Evolutionary conservation across 1,139 yeast species (phyloP).

Genomic region (Pneumocystis wakefieldiae): DNA sequence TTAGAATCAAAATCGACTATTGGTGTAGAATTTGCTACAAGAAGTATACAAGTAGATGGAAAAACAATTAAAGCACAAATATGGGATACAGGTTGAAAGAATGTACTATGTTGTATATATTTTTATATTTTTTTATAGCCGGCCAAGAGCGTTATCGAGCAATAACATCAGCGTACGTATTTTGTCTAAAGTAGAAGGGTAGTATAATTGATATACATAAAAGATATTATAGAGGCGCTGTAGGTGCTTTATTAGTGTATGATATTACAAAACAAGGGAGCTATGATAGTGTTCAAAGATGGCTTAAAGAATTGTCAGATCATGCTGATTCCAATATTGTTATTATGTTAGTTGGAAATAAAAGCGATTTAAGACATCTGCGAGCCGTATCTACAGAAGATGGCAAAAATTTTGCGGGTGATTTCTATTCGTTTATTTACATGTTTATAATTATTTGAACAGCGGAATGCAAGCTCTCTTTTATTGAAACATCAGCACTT

Average conservation of each 20-base stretch:
- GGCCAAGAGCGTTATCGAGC: constrained; percentile 62
- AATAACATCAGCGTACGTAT: constrained; percentile 51
- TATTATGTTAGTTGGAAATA: constrained; percentile 91
- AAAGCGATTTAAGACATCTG: constrained; percentile 86
- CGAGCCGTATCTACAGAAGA: constrained; percentile 97
- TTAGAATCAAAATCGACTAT: constrained; percentile 88
- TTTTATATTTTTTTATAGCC: background rate
- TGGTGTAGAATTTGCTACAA: constrained; percentile 95
- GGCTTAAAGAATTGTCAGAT: constrained; percentile 90
- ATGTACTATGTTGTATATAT: background rate
- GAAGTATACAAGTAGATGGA: constrained; percentile 88
- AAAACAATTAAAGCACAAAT: constrained; percentile 93
- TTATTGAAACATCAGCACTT: constrained; percentile 94
- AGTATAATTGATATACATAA: background rate
- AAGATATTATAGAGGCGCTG: constrained; percentile 91
- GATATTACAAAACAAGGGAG: constrained; percentile 88
- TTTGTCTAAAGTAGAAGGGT: background rate
- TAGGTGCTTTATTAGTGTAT: constrained; percentile 89
- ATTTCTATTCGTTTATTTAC: background rate
- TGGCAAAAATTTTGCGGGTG: constrained; percentile 76
- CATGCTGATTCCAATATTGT: constrained; percentile 96
- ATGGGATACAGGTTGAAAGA: constrained; percentile 91
- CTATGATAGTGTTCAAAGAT: constrained; percentile 83
- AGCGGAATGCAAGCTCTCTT: constrained; percentile 73
- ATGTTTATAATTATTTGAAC: background rate